Evolutionary conservation across 2,329 filamentous ascomycete genomes (phyloP).

Genomic region (Trichophaea hybrida): DNA sequence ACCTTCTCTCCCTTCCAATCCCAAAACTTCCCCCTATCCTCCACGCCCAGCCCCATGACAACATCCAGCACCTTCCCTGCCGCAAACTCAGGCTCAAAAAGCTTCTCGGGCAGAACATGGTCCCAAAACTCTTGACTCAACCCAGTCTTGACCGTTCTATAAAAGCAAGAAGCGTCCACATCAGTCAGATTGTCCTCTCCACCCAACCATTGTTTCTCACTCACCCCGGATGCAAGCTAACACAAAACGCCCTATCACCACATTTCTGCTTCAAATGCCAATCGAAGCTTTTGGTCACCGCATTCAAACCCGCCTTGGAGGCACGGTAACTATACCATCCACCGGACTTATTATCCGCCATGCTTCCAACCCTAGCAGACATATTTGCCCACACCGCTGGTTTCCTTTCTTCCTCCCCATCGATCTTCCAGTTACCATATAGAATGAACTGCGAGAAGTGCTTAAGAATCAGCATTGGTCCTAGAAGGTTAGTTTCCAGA

Average conservation of each 20-base stretch:
- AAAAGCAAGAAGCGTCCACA: too few relatives aligned
- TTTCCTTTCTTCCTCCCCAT: not conserved
- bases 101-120: conserved; percentile 44
- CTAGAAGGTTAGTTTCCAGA: conserved; percentile 59
- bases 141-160: conserved; percentile 54
- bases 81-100: conserved; percentile 53
- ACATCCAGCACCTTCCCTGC: conserved; percentile 51
- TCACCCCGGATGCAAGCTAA: conserved; percentile 55
- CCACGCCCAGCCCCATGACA: conserved; percentile 35
- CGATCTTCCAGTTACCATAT: conserved; percentile 35
- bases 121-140: conserved; percentile 60
- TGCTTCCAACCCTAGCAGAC: conserved; percentile 63
- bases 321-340: conserved; percentile 75
- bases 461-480: conserved; percentile 62
- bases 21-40: conserved; percentile 49
- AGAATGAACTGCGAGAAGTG: conserved; percentile 59
- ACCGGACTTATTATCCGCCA: conserved; percentile 47
- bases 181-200: too few relatives aligned
- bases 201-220: conserved; percentile 28
- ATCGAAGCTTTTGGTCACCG: conserved; percentile 57
- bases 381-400: conserved; percentile 50
- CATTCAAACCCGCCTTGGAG: conserved; percentile 60
- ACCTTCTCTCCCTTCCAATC: conserved; percentile 56
- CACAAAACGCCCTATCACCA: conserved; percentile 48
- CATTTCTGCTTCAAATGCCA: conserved; percentile 41